These are phyloP conservation scores for Lentinula aciculospora DNA, from an alignment of 768 basidiomycete genomes.

Conservation along the genomic window DNA sequence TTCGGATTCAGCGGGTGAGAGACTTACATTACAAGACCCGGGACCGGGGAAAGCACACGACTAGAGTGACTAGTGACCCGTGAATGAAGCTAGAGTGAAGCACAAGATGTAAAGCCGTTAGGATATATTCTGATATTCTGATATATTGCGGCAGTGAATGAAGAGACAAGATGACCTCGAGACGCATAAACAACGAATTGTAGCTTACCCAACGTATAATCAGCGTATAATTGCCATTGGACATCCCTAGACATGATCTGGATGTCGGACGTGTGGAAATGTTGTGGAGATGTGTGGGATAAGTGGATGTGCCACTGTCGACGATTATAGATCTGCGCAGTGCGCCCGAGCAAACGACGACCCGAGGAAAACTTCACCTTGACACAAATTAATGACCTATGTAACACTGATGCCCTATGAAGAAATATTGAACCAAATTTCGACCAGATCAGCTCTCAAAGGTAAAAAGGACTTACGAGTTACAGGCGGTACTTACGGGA, in stretches of 20 bases:
- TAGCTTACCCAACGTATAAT: background rate
- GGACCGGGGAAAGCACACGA: too few relatives aligned
- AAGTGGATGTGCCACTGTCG: background rate
- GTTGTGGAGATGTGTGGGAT: background rate
- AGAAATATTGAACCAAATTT: background rate
- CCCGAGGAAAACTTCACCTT: background rate
- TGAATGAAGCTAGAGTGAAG: too few relatives aligned
- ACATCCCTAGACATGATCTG: background rate
- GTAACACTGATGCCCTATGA: background rate
- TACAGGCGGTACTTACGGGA: background rate
- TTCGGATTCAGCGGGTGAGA: too few relatives aligned
- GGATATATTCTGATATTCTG: too few relatives aligned
- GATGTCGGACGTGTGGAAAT: background rate
- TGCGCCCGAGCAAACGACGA: background rate
- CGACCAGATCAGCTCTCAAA: too few relatives aligned
- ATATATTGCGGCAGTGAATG: too few relatives aligned
- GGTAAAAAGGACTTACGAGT: background rate
- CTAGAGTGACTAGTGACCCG: too few relatives aligned
- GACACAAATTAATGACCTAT: background rate
- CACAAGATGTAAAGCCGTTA: too few relatives aligned
- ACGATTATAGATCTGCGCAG: background rate
- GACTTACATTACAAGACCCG: too few relatives aligned
- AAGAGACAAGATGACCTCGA: background rate
- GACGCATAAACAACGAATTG: too few relatives aligned
- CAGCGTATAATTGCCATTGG: background rate